Conservation (phyloP, 169 alveolate genomes). For the Plasmodium malariae region DNA sequence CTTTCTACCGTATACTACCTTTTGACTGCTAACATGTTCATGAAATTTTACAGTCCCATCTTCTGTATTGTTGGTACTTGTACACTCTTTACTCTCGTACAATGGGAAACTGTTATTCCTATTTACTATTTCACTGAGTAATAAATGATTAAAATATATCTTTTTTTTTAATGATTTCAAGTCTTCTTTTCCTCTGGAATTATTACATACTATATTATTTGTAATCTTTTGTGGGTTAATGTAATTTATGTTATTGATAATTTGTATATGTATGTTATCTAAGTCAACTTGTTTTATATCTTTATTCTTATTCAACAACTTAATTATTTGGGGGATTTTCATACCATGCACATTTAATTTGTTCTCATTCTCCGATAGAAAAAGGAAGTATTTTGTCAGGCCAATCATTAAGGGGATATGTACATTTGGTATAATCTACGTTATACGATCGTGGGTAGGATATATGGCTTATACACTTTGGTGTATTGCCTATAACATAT, state of each 20-base stretch:
- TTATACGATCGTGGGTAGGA: no score
- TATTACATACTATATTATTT: slow-evolving; percentile 44
- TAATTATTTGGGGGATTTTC: slow-evolving; percentile 62
- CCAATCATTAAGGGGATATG: no score
- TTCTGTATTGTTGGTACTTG: no score
- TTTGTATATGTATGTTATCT: slow-evolving; percentile 66
- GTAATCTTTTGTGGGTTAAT: slow-evolving; percentile 65
- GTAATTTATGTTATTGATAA: slow-evolving; percentile 59
- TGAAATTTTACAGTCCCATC: not conserved
- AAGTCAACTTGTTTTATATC: slow-evolving; percentile 55
- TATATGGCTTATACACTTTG: no score
- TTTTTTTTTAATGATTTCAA: slow-evolving; percentile 70
- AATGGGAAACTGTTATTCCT: slow-evolving; percentile 13
- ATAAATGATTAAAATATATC: slow-evolving; percentile 47
- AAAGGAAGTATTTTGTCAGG: slow-evolving; percentile 13
- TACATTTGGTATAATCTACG: no score
- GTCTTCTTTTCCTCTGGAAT: slow-evolving; percentile 32
- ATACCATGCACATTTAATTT: slow-evolving; percentile 32
- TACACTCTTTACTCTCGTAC: slow-evolving; percentile 43
- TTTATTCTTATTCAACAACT: slow-evolving; percentile 21
- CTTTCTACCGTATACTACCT: slow-evolving; percentile 34
- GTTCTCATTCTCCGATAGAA: slow-evolving; percentile 46
- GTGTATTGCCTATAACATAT: no score
- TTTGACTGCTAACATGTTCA: not conserved
- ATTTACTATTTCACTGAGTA: slow-evolving; percentile 26